phyloP scores from a whole-genome alignment of 1,284 basidiomycete genomes.

The Malassezia sympodialis region DNA sequence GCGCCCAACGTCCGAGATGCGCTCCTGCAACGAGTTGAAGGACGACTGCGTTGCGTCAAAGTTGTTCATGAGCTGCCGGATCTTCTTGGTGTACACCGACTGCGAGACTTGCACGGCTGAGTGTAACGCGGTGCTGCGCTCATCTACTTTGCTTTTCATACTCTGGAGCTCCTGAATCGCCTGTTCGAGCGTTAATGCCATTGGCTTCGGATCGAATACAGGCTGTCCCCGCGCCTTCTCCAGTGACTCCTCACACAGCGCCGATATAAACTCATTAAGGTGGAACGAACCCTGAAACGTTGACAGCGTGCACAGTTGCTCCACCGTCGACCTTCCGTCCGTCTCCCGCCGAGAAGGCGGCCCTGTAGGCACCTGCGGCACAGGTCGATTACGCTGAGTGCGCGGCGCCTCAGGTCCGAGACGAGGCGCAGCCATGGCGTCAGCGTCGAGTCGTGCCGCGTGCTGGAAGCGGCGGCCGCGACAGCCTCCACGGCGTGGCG shows the following conservation, averaged over 20 bases:
- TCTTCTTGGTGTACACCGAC: constrained; percentile 83
- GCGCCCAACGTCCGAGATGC: constrained; percentile 82
- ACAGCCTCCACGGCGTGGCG: constrained; percentile 21
- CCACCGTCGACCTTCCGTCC: constrained; percentile 54
- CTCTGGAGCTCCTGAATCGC: constrained; percentile 76
- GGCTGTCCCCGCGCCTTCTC: constrained; percentile 67
- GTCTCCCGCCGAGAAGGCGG: neutral
- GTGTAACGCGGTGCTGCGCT: constrained; percentile 79
- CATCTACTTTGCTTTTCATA: constrained; percentile 74
- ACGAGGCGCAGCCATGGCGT: neutral
- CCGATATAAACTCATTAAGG: constrained; percentile 76
- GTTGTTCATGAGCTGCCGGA: constrained; percentile 78
- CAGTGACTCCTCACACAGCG: constrained; percentile 75
- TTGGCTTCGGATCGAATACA: constrained; percentile 85
- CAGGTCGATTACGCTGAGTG: constrained; percentile 16
- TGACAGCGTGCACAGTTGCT: constrained; percentile 59
- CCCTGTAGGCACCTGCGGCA: neutral
- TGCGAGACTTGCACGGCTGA: constrained; percentile 81
- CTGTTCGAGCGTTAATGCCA: constrained; percentile 80
- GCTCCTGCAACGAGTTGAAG: constrained; percentile 35
- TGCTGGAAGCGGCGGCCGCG: neutral
- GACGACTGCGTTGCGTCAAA: constrained; percentile 57
- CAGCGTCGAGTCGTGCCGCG: neutral
- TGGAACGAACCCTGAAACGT: constrained; percentile 72
- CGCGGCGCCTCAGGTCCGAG: constrained; percentile 10